Percentiles rank a stretch among this genome's conserved stretches.
These are phyloP conservation scores for Gastrolobium villosum DNA, from an alignment of 306 rosid species.

Conservation along the genomic window DNA sequence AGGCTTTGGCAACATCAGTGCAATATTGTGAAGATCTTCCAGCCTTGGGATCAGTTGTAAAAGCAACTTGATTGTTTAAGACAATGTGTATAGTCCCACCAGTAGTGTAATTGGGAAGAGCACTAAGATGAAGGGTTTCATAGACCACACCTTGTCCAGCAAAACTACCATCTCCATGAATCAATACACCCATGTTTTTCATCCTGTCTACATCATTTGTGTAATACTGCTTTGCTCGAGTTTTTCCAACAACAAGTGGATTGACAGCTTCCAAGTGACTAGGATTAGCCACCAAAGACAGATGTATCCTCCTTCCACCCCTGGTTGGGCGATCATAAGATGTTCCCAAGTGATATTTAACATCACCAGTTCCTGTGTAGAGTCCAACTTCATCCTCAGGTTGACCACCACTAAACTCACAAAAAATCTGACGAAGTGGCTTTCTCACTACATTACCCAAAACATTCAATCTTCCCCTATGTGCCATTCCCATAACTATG, in stretches of 20 bases:
- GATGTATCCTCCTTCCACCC: constrained; percentile 90
- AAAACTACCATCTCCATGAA: constrained; percentile 98
- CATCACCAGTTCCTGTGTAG: constrained; percentile 99
- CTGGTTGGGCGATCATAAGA: constrained; percentile 96
- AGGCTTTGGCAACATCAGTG: constrained; percentile 94
- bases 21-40: constrained; percentile 93
- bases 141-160: constrained; percentile 98
- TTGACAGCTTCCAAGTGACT: constrained; percentile 98
- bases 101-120: constrained; percentile 91
- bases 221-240: constrained; percentile 91
- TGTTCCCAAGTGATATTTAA: constrained; percentile 93
- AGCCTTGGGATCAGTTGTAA: constrained; percentile 86
- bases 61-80: constrained; percentile 93
- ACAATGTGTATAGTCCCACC: constrained; percentile 97
- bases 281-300: constrained; percentile 91
- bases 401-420: constrained; percentile 88
- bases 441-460: constrained; percentile 92
- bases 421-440: constrained; percentile 90
- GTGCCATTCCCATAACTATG: constrained; percentile 97
- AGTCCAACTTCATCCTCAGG: constrained; percentile 85
- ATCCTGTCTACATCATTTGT: constrained; percentile 75
- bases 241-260: constrained; percentile 90
- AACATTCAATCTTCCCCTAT: constrained; percentile 91
- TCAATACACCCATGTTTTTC: constrained; percentile 85
- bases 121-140: constrained; percentile 95